A percentile compares a stretch with the other conserved stretches of the same genome.
Evolutionary conservation across 257 asterid species (phyloP).

Genomic region (Forsythia suspensa): DNA sequence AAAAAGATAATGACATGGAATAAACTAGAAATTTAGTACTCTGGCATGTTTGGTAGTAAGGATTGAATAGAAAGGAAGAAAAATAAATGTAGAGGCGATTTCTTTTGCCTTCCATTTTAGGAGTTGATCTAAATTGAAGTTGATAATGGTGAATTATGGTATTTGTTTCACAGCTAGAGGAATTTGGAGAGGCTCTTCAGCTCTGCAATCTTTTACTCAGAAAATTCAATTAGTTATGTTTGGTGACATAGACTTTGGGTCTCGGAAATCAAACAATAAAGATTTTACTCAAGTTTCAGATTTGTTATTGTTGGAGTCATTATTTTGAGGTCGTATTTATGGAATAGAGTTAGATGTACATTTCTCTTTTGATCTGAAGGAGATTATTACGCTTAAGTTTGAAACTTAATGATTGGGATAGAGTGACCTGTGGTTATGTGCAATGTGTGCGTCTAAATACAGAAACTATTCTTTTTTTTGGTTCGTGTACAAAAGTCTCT

Average conservation of each 20-base stretch:
- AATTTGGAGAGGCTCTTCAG: neutral
- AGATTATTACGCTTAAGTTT: neutral
- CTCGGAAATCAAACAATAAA: neutral
- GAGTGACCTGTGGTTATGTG: neutral
- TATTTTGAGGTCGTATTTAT: neutral
- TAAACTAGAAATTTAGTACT: neutral
- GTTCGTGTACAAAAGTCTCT: neutral
- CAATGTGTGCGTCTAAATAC: neutral
- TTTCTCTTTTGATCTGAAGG: neutral
- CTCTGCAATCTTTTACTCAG: neutral
- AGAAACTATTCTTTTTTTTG: neutral
- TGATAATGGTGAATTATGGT: neutral
- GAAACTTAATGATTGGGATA: neutral
- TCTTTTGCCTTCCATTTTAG: neutral
- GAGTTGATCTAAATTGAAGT: constrained; percentile 10
- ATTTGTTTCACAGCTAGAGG: neutral
- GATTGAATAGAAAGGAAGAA: neutral
- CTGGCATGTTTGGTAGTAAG: neutral
- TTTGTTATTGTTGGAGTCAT: neutral
- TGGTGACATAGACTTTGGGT: neutral
- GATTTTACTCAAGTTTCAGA: neutral
- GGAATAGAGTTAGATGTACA: neutral
- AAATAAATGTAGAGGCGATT: neutral
- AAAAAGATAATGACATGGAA: neutral
- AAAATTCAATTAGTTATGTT: neutral